Conservation (phyloP, 208 protist genomes). For the Angomonas ambiguus region DNA sequence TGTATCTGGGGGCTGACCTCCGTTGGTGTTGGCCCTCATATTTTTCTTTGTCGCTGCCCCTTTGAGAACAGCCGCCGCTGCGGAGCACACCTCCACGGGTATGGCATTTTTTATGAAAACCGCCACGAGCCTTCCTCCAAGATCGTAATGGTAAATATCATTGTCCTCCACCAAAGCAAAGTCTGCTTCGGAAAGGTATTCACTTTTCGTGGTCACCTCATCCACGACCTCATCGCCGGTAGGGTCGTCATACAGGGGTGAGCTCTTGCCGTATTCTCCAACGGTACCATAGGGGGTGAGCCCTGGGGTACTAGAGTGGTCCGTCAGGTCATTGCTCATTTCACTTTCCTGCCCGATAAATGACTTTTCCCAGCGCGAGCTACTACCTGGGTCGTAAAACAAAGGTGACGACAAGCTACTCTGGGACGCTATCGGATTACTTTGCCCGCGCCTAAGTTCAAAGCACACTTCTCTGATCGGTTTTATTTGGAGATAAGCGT, state of each 20-base stretch:
- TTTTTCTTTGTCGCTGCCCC: slow-evolving; percentile 74
- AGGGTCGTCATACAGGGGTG: slow-evolving; percentile 17
- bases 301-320: too few relatives aligned
- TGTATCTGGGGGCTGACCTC: slow-evolving; percentile 75
- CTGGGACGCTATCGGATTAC: too few relatives aligned
- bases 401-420: too few relatives aligned
- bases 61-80: slow-evolving; percentile 47
- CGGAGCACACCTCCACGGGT: slow-evolving; percentile 30
- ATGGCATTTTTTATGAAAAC: slow-evolving; percentile 67
- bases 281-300: slow-evolving; percentile 12
- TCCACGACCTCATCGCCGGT: slow-evolving; percentile 74
- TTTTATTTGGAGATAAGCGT: slow-evolving; percentile 65
- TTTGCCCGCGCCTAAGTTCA: not conserved
- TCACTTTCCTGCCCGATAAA: too few relatives aligned
- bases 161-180: slow-evolving; percentile 50
- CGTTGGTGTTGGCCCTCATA: slow-evolving; percentile 68
- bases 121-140: slow-evolving; percentile 42
- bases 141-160: slow-evolving; percentile 23
- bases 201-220: slow-evolving; percentile 19
- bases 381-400: too few relatives aligned
- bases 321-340: too few relatives aligned
- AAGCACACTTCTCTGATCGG: slow-evolving; percentile 44
- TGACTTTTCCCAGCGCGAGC: too few relatives aligned
- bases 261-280: slow-evolving; percentile 7
- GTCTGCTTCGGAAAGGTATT: slow-evolving; percentile 58